A percentile compares a stretch with the other conserved stretches of the same genome.
phyloP scores from a whole-genome alignment of 371 early-diverging fungal genomes.

The Syncephalastrum monosporum region DNA sequence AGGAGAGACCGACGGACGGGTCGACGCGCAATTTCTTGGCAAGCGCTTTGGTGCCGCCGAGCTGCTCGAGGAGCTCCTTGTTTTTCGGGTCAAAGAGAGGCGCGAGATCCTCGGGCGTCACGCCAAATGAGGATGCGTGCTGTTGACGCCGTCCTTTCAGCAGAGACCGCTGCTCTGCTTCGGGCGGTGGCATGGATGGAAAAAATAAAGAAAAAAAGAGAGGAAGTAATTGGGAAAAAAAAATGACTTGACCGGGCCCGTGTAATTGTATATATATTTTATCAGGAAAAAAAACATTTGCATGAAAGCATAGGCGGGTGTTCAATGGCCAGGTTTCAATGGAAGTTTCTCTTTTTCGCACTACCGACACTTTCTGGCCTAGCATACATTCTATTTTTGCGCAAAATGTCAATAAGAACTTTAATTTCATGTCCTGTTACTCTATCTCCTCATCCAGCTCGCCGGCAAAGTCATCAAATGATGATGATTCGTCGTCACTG shows the following conservation, averaged over 20 bases:
- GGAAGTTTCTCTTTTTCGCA: not conserved
- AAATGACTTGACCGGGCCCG: not conserved
- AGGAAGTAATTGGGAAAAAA: slow-evolving; percentile 12
- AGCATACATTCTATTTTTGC: slow-evolving; percentile 1
- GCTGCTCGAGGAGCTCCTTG: slow-evolving; percentile 55
- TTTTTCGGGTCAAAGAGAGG: slow-evolving; percentile 72
- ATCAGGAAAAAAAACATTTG: slow-evolving; percentile 1
- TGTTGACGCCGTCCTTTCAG: slow-evolving; percentile 9
- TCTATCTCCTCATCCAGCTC: slow-evolving; percentile 36
- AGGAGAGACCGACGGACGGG: slow-evolving; percentile 59
- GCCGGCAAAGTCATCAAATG: slow-evolving; percentile 40
- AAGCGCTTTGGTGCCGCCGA: slow-evolving; percentile 68
- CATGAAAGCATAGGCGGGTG: not conserved
- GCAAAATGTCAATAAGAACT: not conserved
- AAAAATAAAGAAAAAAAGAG: slow-evolving; percentile 12
- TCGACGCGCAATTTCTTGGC: slow-evolving; percentile 65
- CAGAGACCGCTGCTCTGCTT: slow-evolving; percentile 35
- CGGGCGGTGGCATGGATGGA: slow-evolving; percentile 13
- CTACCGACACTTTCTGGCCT: too few species aligned
- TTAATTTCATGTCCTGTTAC: slow-evolving; percentile 4
- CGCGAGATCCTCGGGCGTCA: slow-evolving; percentile 48
- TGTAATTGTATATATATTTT: not conserved
- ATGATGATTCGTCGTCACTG: slow-evolving; percentile 15
- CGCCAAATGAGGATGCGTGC: slow-evolving; percentile 35
- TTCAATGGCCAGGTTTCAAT: not conserved